Evolutionary conservation across 1,284 basidiomycete genomes (phyloP), one percentile per base, ranked within the genome.

Genomic region (Sporisorium exsertum): DNA sequence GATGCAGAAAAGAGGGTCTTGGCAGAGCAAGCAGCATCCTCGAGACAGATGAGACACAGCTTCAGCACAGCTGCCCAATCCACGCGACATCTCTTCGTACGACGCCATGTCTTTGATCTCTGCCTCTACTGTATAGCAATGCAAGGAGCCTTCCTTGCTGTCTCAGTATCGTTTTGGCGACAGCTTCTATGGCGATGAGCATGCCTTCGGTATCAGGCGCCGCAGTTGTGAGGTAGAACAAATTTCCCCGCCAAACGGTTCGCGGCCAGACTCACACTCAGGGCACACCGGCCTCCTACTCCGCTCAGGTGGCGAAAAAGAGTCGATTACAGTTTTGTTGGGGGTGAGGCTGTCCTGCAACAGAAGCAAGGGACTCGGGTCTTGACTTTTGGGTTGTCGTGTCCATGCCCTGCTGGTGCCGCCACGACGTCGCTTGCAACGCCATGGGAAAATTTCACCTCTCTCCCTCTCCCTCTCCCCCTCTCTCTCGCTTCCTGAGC

Each of bases 1-100:
- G 45, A 47, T 47, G 45, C 18, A 49, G 47, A 49, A 27, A 18
- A 18, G 18, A 29, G 16, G 10, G 49, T 50, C 49, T 50, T 50
- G 49, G 49, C 49, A 50, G 29, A 20, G 3, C n/a, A 9, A 16
- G 29, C 5, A 16, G n/a, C n/a, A n/a, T n/a, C n/a, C n/a, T n/a
- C 40, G n/a, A 32, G 27, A 16, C n/a, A 20, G 12, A 12, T 29
- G 13, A 15, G 29, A 18, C 24, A 18, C 26, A 27, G 26, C 46
- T n/a, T n/a, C n/a, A n/a, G n/a, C 47, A 29, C n/a, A 27, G n/a
- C 20, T 5, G 45, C 24, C 15, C 45, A 47, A 47, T 8, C 26
- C 26, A 32, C 29, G 49, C 27, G 27, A 50, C 29, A 32, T 5
- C n/a, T 50, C 29, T 32, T 20, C 40, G 3, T 3, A 40, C 16